These are phyloP conservation scores for Diospyros kaki DNA, from an alignment of 148 eudicot species.

Conservation along the genomic window DNA sequence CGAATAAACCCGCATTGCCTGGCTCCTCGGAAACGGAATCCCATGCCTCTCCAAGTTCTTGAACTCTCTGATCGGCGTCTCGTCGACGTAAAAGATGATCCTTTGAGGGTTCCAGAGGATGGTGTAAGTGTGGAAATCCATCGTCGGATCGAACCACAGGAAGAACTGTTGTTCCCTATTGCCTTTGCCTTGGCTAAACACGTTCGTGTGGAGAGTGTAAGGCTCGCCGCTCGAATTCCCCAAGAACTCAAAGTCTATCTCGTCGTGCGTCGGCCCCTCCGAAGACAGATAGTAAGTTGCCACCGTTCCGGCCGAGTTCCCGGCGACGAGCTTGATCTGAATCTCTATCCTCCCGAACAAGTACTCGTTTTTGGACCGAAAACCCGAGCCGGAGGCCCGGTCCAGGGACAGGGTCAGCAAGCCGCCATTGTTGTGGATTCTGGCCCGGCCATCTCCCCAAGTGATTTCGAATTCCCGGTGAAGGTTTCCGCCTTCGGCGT, in stretches of 20 bases:
- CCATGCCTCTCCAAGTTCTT: slow-evolving; percentile 16
- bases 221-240: slow-evolving; percentile 26
- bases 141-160: slow-evolving; percentile 27
- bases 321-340: slow-evolving; percentile 18
- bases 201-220: slow-evolving; percentile 23
- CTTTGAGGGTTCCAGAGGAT: slow-evolving; percentile 21
- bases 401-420: slow-evolving; percentile 21
- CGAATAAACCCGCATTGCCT: slow-evolving; percentile 20
- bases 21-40: slow-evolving; percentile 14
- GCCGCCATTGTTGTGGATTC: slow-evolving; percentile 14
- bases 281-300: slow-evolving; percentile 22
- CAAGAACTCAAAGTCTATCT: slow-evolving; percentile 23
- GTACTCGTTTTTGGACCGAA: slow-evolving; percentile 15
- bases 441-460: slow-evolving; percentile 21
- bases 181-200: slow-evolving; percentile 20
- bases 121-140: slow-evolving; percentile 19
- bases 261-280: slow-evolving; percentile 19
- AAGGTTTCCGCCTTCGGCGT: slow-evolving; percentile 2
- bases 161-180: slow-evolving; percentile 24
- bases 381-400: slow-evolving; percentile 17
- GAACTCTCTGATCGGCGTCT: slow-evolving; percentile 19
- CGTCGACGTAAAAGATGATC: slow-evolving; percentile 18
- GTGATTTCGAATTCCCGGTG: slow-evolving; percentile 17
- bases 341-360: slow-evolving; percentile 19
- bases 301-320: slow-evolving; percentile 23